Conservation (phyloP, 495 filamentous ascomycete species). For the Bacidia gigantensis region DNA sequence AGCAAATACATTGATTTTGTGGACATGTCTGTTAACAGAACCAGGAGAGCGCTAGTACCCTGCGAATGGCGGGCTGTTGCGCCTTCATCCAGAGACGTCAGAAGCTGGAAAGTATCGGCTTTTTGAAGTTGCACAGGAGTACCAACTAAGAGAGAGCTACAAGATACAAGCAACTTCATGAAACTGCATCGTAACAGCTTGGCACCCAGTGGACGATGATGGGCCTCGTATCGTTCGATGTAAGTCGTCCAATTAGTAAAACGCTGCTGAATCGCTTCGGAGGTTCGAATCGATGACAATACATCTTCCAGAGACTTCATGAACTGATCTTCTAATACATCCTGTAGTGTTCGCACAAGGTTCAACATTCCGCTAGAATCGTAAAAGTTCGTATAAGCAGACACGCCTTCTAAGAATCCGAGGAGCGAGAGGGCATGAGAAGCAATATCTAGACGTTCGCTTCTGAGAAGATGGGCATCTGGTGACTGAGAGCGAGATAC, state of each 20-base stretch:
- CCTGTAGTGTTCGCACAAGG: conserved; percentile 52
- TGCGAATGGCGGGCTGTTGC: conserved; percentile 22
- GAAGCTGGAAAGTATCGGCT: conserved; percentile 59
- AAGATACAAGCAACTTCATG: conserved; percentile 68
- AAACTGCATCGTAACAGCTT: conserved; percentile 80
- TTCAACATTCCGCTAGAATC: conserved; percentile 50
- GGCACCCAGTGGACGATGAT: conserved; percentile 72
- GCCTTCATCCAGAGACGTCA: conserved; percentile 44
- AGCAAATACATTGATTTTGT: conserved; percentile 69
- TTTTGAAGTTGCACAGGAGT: conserved; percentile 43
- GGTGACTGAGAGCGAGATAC: conserved; percentile 30
- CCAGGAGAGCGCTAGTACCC: conserved; percentile 31
- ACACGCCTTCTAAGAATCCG: conserved; percentile 73
- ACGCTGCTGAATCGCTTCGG: conserved; percentile 30
- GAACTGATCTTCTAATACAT: conserved; percentile 68
- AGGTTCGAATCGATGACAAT: conserved; percentile 69
- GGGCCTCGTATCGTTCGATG: conserved; percentile 64
- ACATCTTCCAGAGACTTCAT: conserved; percentile 72
- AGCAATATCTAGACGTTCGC: conserved; percentile 53
- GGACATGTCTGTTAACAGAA: conserved; percentile 59
- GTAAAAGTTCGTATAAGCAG: conserved; percentile 69
- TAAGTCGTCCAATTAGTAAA: conserved; percentile 70
- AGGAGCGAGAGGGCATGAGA: conserved; percentile 68
- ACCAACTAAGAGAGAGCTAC: conserved; percentile 55
- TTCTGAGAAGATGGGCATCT: conserved; percentile 36